phyloP scores from a whole-genome alignment of 179 eudicot species.

The Spinacia oleracea region DNA sequence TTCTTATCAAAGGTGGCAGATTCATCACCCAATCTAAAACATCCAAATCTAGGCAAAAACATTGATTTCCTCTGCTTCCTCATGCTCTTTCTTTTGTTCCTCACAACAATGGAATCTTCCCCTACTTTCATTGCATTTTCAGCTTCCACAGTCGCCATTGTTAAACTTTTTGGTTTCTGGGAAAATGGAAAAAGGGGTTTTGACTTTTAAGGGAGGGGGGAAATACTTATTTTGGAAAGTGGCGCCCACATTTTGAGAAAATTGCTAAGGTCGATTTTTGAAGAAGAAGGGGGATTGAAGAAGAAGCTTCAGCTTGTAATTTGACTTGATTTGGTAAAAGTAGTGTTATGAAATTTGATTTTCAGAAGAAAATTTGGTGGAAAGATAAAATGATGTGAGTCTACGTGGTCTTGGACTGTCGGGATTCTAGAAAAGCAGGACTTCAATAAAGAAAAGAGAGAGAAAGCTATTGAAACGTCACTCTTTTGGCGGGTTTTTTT shows the following conservation, averaged over 20 bases:
- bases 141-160: slow-evolving; percentile 21
- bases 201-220: background rate
- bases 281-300: background rate
- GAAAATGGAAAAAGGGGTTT: background rate
- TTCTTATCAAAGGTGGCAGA: slow-evolving; percentile 46
- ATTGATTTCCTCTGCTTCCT: slow-evolving; percentile 26
- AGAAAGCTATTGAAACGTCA: background rate
- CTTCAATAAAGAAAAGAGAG: background rate
- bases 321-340: background rate
- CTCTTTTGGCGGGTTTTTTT: background rate
- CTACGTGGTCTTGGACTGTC: background rate
- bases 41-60: slow-evolving; percentile 46
- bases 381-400: background rate
- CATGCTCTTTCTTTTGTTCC: slow-evolving; percentile 3
- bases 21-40: slow-evolving; percentile 52
- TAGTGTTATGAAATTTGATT: background rate
- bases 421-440: slow-evolving; percentile 30
- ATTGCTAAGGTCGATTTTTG: too few relatives aligned
- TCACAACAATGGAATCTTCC: slow-evolving; percentile 19
- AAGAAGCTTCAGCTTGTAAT: background rate
- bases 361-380: background rate
- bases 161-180: background rate
- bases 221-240: background rate
- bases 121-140: slow-evolving; percentile 28
- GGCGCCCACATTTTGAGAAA: background rate